These are phyloP conservation scores for Trypethelium eluteriae DNA, from an alignment of 495 filamentous ascomycete genomes.

Conservation along the genomic window DNA sequence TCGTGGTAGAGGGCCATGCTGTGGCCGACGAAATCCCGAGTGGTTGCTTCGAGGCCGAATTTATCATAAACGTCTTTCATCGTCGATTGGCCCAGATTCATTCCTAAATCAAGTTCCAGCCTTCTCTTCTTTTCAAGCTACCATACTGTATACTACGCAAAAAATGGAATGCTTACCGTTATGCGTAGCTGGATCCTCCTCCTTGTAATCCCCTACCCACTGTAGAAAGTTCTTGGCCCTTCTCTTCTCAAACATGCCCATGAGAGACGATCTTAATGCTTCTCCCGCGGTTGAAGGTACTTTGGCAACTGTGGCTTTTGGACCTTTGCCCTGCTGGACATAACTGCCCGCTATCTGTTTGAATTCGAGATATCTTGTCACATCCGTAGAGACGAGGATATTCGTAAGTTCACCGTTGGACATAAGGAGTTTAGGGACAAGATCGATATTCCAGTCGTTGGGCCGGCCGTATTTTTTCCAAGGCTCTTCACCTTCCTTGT, in stretches of 20 bases:
- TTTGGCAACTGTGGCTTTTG: constrained; percentile 87
- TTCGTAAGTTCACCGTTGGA: constrained; percentile 97
- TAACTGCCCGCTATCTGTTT: constrained; percentile 97
- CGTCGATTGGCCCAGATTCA: constrained; percentile 68
- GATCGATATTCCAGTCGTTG: constrained; percentile 99
- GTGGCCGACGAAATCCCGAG: constrained; percentile 93
- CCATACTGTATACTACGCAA: not conserved
- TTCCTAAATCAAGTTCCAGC: constrained; percentile 46
- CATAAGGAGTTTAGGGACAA: constrained; percentile 97
- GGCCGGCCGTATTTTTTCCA: constrained; percentile 94
- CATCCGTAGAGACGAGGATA: constrained; percentile 92
- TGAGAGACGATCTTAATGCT: constrained; percentile 83
- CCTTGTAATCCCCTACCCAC: constrained; percentile 88
- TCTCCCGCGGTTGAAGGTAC: constrained; percentile 91
- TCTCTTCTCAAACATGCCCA: constrained; percentile 96
- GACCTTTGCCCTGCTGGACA: constrained; percentile 75
- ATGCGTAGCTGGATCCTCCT: constrained; percentile 75
- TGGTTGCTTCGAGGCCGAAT: constrained; percentile 84
- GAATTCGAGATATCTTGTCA: constrained; percentile 96
- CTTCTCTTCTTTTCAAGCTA: not conserved
- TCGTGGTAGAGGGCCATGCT: constrained; percentile 93
- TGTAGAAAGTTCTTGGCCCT: constrained; percentile 94
- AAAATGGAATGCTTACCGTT: constrained; percentile 54
- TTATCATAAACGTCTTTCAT: constrained; percentile 99
- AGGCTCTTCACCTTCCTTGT: constrained; percentile 70